Conservation (phyloP, 2,329 filamentous ascomycete genomes). For the Fonsecaea pedrosoi region DNA sequence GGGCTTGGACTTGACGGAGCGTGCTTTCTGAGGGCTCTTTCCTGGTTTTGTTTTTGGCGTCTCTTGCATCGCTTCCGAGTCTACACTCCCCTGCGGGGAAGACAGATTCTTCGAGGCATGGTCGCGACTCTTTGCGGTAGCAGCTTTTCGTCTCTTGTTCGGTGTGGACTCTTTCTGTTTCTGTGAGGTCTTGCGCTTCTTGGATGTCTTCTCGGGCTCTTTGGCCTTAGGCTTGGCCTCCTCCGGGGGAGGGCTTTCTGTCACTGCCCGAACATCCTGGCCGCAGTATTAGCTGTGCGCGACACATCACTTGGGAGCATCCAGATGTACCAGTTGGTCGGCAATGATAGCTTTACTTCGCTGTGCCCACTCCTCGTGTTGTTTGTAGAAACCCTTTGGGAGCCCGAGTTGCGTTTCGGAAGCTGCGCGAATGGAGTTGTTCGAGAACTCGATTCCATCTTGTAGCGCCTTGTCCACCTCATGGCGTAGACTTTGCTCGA, state of each 20-base stretch:
- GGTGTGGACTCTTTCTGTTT: conserved; percentile 22
- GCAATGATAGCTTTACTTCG: conserved; percentile 62
- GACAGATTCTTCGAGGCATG: conserved; percentile 35
- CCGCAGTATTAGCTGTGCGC: conserved; percentile 11
- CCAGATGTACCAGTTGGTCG: conserved; percentile 56
- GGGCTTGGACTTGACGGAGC: conserved; percentile 33
- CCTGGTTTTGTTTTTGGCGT: conserved; percentile 21
- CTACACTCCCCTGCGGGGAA: conserved; percentile 27
- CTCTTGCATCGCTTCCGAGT: conserved; percentile 26
- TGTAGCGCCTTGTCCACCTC: conserved; percentile 45
- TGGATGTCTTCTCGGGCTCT: conserved; percentile 10
- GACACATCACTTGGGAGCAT: conserved; percentile 1
- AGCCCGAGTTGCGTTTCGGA: conserved; percentile 61
- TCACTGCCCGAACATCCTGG: conserved; percentile 47
- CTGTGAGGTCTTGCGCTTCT: conserved; percentile 30
- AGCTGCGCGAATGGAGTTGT: conserved; percentile 62
- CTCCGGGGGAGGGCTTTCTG: conserved; percentile 20
- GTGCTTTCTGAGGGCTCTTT: conserved; percentile 16
- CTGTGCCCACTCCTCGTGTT: conserved; percentile 60
- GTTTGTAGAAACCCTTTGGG: conserved; percentile 62
- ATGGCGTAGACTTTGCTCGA: conserved; percentile 51
- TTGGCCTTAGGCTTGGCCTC: conserved; percentile 9
- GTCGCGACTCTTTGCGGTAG: conserved; percentile 15
- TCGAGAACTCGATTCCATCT: conserved; percentile 60
- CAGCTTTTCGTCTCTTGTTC: conserved; percentile 33